Conservation (phyloP, 2,329 filamentous ascomycete genomes). For the Magnaporthiopsis rhizophila region DNA sequence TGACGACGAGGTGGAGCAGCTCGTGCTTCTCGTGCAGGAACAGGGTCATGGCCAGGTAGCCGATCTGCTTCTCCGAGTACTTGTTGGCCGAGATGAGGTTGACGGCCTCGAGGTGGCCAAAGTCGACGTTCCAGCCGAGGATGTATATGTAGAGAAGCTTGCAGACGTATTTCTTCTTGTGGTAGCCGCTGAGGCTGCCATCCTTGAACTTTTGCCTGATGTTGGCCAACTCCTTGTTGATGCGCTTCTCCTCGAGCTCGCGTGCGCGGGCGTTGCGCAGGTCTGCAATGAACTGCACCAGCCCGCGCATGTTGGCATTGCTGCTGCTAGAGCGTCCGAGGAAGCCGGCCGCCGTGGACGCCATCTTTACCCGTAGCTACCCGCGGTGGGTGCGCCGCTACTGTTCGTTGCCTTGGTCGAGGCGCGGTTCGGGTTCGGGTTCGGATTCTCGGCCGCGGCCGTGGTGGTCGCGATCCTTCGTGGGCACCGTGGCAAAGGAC, state of each 20-base stretch:
- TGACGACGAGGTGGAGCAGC: slow-evolving; percentile 89
- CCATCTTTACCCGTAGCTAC: slow-evolving; percentile 32
- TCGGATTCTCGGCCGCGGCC: not conserved
- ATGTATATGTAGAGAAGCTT: slow-evolving; percentile 99
- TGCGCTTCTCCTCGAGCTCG: slow-evolving; percentile 96
- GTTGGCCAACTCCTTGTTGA: slow-evolving; percentile 98
- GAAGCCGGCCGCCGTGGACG: slow-evolving; percentile 51
- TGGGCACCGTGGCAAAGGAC: no score
- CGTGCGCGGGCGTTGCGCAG: slow-evolving; percentile 88
- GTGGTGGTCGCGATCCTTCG: not conserved
- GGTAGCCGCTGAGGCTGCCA: slow-evolving; percentile 86
- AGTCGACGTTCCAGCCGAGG: slow-evolving; percentile 97
- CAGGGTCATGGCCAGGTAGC: slow-evolving; percentile 92
- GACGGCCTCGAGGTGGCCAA: slow-evolving; percentile 95
- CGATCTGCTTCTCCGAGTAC: slow-evolving; percentile 99
- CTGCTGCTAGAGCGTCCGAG: slow-evolving; percentile 57
- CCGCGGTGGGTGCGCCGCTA: not conserved
- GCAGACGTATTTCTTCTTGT: slow-evolving; percentile 99
- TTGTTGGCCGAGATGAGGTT: slow-evolving; percentile 95
- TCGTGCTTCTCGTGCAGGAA: slow-evolving; percentile 98
- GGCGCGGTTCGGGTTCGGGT: not conserved
- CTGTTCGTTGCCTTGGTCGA: not conserved
- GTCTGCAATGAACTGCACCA: slow-evolving; percentile 98
- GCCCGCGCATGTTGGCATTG: slow-evolving; percentile 65
- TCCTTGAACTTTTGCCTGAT: slow-evolving; percentile 98